phyloP scores from a whole-genome alignment of 1,284 basidiomycete genomes.

The Volvariella surrecta region DNA sequence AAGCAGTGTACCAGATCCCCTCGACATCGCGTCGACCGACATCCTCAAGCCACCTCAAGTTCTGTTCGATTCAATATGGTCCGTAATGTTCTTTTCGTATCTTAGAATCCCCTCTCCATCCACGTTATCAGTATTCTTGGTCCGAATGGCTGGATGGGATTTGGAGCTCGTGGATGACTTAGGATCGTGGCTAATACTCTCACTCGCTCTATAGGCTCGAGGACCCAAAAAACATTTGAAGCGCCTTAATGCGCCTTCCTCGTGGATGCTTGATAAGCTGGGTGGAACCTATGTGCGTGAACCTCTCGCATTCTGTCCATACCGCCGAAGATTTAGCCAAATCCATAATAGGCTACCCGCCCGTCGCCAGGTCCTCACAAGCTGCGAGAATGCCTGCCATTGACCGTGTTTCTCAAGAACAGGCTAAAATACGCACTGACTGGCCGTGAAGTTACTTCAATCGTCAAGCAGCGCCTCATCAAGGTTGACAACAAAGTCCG shows the following conservation, averaged over 20 bases:
- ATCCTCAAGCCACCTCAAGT: slow-evolving; percentile 34
- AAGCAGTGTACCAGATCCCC: slow-evolving; percentile 16
- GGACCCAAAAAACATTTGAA: slow-evolving; percentile 99
- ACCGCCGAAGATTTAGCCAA: slow-evolving; percentile 9
- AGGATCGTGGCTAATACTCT: slow-evolving; percentile 14
- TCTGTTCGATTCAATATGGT: slow-evolving; percentile 32
- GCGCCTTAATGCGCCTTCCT: slow-evolving; percentile 93
- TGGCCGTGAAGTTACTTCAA: slow-evolving; percentile 91
- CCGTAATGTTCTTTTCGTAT: slow-evolving; percentile 19
- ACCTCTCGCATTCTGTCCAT: slow-evolving; percentile 6
- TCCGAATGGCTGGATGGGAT: slow-evolving; percentile 27
- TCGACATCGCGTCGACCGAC: slow-evolving; percentile 32
- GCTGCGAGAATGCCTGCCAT: slow-evolving; percentile 93
- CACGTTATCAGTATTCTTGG: slow-evolving; percentile 9
- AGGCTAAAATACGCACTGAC: slow-evolving; percentile 98
- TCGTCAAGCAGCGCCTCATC: slow-evolving; percentile 95
- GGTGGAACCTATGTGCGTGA: slow-evolving; percentile 90
- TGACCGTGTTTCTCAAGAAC: slow-evolving; percentile 96
- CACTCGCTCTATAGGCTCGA: slow-evolving; percentile 54
- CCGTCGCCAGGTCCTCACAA: slow-evolving; percentile 99
- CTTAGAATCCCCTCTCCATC: slow-evolving; percentile 12
- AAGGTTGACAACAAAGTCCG: slow-evolving; percentile 99
- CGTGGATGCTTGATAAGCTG: slow-evolving; percentile 99
- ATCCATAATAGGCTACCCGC: slow-evolving; percentile 69
- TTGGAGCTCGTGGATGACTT: slow-evolving; percentile 25